Conservation (phyloP, 768 basidiomycete species). For the Leccinum uliginosum region DNA sequence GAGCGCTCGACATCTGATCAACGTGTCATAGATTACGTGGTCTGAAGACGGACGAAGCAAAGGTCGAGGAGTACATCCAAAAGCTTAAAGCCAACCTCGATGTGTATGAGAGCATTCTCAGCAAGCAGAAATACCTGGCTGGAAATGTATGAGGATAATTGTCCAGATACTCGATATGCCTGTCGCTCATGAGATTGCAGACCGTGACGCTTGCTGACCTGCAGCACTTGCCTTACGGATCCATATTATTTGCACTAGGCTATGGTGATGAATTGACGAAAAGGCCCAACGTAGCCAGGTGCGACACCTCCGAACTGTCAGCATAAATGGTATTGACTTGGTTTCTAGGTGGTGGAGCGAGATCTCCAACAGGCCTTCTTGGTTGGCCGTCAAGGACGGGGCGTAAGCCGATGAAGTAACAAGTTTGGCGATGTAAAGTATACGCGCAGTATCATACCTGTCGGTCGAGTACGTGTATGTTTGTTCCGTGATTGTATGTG, state of each 20-base stretch:
- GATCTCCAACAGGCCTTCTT: conserved; percentile 26
- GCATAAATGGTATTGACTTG: conserved; percentile 1
- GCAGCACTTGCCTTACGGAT: conserved; percentile 49
- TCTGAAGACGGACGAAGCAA: conserved; percentile 15
- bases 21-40: neutral
- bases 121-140: conserved; percentile 52
- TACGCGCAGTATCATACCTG: neutral
- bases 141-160: conserved; percentile 42
- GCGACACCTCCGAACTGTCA: neutral
- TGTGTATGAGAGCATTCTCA: conserved; percentile 50
- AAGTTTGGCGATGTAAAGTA: neutral
- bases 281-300: conserved; percentile 45
- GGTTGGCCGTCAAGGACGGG: neutral
- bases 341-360: conserved; percentile 50
- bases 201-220: conserved; percentile 54
- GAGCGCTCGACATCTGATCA: neutral
- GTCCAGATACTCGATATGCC: neutral
- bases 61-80: conserved; percentile 8
- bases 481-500: neutral
- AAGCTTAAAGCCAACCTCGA: conserved; percentile 38
- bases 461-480: neutral
- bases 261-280: conserved; percentile 26
- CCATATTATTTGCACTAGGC: conserved; percentile 22
- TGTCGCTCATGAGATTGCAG: conserved; percentile 19
- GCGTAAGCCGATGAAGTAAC: neutral